Base-by-base conservation (phyloP, 2,329 filamentous ascomycete species). In the Penicillium freii region DNA sequence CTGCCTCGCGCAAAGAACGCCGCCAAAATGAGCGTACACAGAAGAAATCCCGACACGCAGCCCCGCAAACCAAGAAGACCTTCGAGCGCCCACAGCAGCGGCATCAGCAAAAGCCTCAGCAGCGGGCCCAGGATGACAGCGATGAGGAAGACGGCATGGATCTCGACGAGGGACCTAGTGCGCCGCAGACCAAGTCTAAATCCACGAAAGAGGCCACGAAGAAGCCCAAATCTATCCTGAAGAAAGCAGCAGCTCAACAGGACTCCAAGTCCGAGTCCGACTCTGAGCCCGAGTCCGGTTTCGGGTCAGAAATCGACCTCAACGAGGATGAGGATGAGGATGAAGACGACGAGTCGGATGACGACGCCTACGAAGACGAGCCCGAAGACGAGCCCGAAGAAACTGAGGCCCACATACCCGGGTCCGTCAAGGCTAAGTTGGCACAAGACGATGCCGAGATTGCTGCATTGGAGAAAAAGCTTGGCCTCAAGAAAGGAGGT, bases 371-470 rank as follows among this genome's bases (percentile, higher is more conserved):
- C 29, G 58, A 63, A 2, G 59, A 54, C 8, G 39, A 56, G 34
- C 31, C 27, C 34, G 58, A 63, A 2, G 59, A 54, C 9, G 39
- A 51, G 29, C 31, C 27, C 13, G 15, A 65, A 51, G 62, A 66
- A 10, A 56, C 53, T 3, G 53, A 49, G 11, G 51, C 42, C 3
- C 69, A 69, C 50, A 51, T 75, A 25, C 73, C 78, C 0, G 70
- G 68, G 58, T 66, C 65, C 0, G 78, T 86, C n/a, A 84, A 82
- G 68, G 82, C 87, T 4, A 85, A 84, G 64, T 78, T 97, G 5
- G 87, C 84, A 0, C 81, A 90, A 60, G 93, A 99, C 57, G 92
- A 97, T 68, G 90, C 87, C 2, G 91, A 96, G 66, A 97, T 99
- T 65, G 87, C 88, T 21, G 87, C 87, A 3, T 78, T 97, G 33